Base-by-base conservation (phyloP, 192 early-diverging fungal genomes). In the Podila verticillata region DNA sequence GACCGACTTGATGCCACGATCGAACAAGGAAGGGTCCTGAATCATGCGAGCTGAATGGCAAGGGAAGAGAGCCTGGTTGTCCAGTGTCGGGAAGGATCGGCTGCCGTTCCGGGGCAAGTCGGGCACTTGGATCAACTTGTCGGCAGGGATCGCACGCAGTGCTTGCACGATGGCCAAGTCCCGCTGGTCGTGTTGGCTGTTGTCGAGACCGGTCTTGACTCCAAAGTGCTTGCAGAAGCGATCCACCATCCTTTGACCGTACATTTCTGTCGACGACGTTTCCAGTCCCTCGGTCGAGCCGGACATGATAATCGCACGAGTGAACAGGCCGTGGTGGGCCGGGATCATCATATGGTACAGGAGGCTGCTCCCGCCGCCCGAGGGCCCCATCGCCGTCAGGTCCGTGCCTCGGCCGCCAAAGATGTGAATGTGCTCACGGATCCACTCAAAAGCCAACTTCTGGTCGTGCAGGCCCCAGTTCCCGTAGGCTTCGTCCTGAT, bases 401-500 rank as follows among this genome's bases (percentile, higher is more conserved):
- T 73, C n/a, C 3, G 56, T 13, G 8, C 30, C 7, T 19, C 65
- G 56, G 4, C 71, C 71, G 24, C 63, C 63, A 36, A 73, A 73
- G 47, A 73, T 39, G 61, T 73, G 71, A 20, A 73, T 66, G 17
- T 73, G 71, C 19, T 73, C 48, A 7, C 47, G 63, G 13, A 73
- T 80, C 89, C 89, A 90, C 31, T 81, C 48, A 1, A 90, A 32
- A 0, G 89, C 89, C 49, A 66, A 57, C 24, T 71, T 58, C 68
- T 90, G 89, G 68, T 90, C 89, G 28, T 78, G 66, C 29, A 90
- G 51, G 24, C 85, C 87, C 61, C 61, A 67, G 80, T 89, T 87
- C 3, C 69, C 66, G 2, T 66, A 63, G 49, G 44, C 66, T 19
- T 57, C 56, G 6, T 44, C 64, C 32, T 26, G 64, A 66, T 66